Evolutionary conservation across 75 land plant genomes (phyloP), one percentile per base, ranked within the genome.

Genomic region (Sequoia sempervirens): DNA sequence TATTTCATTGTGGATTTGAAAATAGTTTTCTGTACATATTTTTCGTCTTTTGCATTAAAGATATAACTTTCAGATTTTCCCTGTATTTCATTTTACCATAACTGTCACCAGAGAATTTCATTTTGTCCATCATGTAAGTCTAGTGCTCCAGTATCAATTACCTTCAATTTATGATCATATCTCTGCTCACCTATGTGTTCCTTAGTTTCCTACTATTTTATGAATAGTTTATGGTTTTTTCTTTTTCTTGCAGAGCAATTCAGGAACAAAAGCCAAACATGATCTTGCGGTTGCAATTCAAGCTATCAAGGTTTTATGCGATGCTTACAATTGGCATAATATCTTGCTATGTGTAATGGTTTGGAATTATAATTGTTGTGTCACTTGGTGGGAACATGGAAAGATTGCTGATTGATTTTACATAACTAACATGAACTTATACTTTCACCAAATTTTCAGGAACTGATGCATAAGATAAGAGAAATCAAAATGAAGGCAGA

Each of bases 401-500:
- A 40, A 15, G 46, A 32, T 0, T 32, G 37, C 73, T 30, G 32
- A 32, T 5, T 43, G 47, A 45, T 43, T 8, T 7, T 38, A n/a
- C 45, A 26, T 1, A 12, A 78, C 10, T 26, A 45, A n/a, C 2
- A 41, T n/a, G 80, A 78, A 78, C 80, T 76, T 45, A 78, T 5
- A 20, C 4, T 56, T 32, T 36, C 50, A 10, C 23, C n/a, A 79
- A 53, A 46, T 80, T 40, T 66, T n/a, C 93, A 97, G 99, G 99
- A 97, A 89, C 93, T 97, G 69, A 94, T 91, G 86, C 90, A 92
- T 76, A 97, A 96, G 84, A 94, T 96, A 30, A 87, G 89, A 69
- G 99, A 97, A 83, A 97, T 97, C 80, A 97, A 97, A 87, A 88
- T 89, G 2, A 97, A 97, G 83, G 98, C 99, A 83, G 99, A 97